phyloP scores from a whole-genome alignment of 768 basidiomycete genomes.

The Suillus ampliporus region DNA sequence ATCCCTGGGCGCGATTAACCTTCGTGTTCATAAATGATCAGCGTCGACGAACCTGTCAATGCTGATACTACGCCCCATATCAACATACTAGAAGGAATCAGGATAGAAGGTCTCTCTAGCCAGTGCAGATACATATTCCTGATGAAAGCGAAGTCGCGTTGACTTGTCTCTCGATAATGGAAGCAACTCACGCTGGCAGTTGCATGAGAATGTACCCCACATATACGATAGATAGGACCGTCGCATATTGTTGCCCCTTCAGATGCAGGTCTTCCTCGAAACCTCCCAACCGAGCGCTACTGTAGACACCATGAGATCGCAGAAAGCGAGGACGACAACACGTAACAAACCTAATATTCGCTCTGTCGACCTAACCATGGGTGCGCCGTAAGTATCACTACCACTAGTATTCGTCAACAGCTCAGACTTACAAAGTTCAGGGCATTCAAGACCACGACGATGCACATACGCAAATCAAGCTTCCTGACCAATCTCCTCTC shows the following conservation, averaged over 20 bases:
- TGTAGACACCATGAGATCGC: slow-evolving; percentile 24
- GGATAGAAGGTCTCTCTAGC: slow-evolving; percentile 34
- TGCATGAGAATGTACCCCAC: slow-evolving; percentile 77
- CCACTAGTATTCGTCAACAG: background rate
- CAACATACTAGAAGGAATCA: slow-evolving; percentile 29
- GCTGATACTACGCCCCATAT: slow-evolving; percentile 45
- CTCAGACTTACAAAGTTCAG: slow-evolving; percentile 25
- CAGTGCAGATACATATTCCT: slow-evolving; percentile 40
- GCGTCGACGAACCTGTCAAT: slow-evolving; percentile 37
- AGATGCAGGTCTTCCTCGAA: slow-evolving; percentile 68
- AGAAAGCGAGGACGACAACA: background rate
- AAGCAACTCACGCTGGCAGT: slow-evolving; percentile 61
- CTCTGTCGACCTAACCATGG: slow-evolving; percentile 62
- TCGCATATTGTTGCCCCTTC: slow-evolving; percentile 62
- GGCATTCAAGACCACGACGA: slow-evolving; percentile 27
- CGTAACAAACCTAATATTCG: slow-evolving; percentile 57
- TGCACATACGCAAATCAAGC: slow-evolving; percentile 21
- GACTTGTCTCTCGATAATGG: background rate
- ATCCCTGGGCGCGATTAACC: background rate
- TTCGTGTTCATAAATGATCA: background rate
- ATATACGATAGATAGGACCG: slow-evolving; percentile 65
- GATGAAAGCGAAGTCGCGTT: background rate
- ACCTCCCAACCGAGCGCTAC: slow-evolving; percentile 70
- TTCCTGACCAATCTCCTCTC: slow-evolving; percentile 7
- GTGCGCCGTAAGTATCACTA: background rate